These are phyloP conservation scores for Cyberlindnera veronae DNA, from an alignment of 805 yeast genomes.

Conservation along the genomic window DNA sequence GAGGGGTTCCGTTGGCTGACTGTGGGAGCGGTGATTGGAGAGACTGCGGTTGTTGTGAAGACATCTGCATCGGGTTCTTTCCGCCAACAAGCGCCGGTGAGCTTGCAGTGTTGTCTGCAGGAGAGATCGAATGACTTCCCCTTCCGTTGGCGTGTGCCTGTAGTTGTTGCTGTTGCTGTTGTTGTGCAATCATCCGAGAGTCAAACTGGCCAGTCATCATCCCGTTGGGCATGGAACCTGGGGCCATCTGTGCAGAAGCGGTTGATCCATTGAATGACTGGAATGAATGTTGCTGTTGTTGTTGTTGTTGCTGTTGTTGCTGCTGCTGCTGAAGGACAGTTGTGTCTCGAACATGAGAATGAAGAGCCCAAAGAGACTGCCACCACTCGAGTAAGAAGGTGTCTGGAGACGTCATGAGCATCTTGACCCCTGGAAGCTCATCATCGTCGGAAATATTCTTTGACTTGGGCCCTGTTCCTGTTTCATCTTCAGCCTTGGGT, in stretches of 20 bases:
- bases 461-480: neutral
- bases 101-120: conserved; percentile 3
- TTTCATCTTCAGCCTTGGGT: conserved; percentile 9
- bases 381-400: conserved; percentile 57
- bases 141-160: conserved; percentile 1
- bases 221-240: neutral
- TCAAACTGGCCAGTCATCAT: neutral
- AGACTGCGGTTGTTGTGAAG: conserved; percentile 10
- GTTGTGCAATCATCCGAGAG: neutral
- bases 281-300: conserved; percentile 3
- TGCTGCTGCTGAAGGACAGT: conserved; percentile 26
- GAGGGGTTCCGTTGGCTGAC: conserved; percentile 18
- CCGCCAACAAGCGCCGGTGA: conserved; percentile 3
- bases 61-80: neutral
- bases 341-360: conserved; percentile 38
- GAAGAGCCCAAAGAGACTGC: conserved; percentile 48
- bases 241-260: neutral
- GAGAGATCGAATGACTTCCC: conserved; percentile 6
- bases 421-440: conserved; percentile 32
- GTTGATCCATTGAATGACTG: neutral
- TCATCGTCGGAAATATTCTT: conserved; percentile 13
- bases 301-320: conserved; percentile 23
- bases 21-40: conserved; percentile 25
- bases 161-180: conserved; percentile 4
- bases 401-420: conserved; percentile 41